Conservation (phyloP, 1,139 yeast genomes). For the Lodderomyces pseudojiufengensis region DNA sequence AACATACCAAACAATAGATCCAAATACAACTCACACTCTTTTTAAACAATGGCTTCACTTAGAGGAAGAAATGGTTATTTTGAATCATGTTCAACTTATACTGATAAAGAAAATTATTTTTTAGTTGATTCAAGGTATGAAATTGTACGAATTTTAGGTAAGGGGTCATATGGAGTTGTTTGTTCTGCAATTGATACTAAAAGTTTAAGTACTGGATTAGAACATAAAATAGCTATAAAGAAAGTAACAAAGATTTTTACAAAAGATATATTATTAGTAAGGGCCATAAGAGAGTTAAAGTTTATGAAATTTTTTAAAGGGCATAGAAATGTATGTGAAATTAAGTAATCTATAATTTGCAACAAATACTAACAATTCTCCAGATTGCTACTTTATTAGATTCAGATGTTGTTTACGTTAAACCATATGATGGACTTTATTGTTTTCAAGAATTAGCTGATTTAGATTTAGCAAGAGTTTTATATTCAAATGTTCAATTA, state of each 20-base stretch:
- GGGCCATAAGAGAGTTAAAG: constrained; percentile 77
- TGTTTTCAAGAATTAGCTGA: constrained; percentile 79
- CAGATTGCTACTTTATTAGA: constrained; percentile 69
- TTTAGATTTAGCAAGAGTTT: constrained; percentile 72
- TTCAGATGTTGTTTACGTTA: constrained; percentile 59
- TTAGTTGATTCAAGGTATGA: constrained; percentile 64
- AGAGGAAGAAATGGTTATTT: constrained; percentile 9
- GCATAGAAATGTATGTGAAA: constrained; percentile 55
- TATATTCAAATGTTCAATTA: constrained; percentile 71
- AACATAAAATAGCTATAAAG: constrained; percentile 60
- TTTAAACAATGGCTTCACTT: constrained; percentile 10
- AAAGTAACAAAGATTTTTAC: constrained; percentile 67
- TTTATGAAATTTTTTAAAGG: constrained; percentile 78
- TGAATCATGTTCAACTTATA: constrained; percentile 13
- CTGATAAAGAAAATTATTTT: constrained; percentile 35
- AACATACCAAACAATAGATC: too few relatives aligned
- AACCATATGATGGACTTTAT: constrained; percentile 80
- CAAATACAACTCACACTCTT: neutral
- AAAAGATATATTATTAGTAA: constrained; percentile 58
- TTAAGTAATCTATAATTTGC: neutral
- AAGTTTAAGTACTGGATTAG: constrained; percentile 14
- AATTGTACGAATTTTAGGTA: constrained; percentile 64
- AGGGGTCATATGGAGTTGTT: constrained; percentile 89
- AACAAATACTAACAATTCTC: constrained; percentile 1
- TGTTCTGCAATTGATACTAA: constrained; percentile 70